Base-by-base conservation (phyloP, 2,329 filamentous ascomycete species). In the Xylaria hypoxylon region DNA sequence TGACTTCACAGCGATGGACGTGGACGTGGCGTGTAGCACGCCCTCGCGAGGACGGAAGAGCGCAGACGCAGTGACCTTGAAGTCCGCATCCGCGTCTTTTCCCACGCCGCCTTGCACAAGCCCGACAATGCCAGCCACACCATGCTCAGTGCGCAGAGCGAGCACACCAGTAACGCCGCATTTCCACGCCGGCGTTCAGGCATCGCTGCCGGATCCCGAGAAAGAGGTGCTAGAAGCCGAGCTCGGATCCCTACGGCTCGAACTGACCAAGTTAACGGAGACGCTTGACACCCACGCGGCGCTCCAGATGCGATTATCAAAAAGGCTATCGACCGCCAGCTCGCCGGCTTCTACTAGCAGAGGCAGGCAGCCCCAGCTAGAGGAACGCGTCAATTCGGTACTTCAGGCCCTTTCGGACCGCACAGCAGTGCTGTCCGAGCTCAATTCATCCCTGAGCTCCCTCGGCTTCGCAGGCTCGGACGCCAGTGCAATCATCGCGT, bases 41-140 rank as follows among this genome's bases (percentile, higher is more conserved):
- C 86, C 86, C 0, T 81, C 81, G 15, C 62, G 70, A 6, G 60
- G 69, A 15, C 65, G 74, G 1, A 77, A n/a, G 31, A 66, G 31
- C 31, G 24, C 48, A 13, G 26, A 35, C 1, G 31, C 42, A 40
- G 31, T 52, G 22, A n/a, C 50, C 11, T 28, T 60, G 5, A 64
- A 15, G 28, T 59, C 63, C 3, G 59, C 50, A n/a, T 62, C 66
- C 1, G 62, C 55, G 19, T 86, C 85, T 0, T 87, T 88, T 68
- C 83, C 83, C 4, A 86, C 85, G 0, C 86, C 86, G 0, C 86
- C 86, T 1, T 81, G 83, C 2, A 88, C 86, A 0, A 88, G 86
- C 69, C 65, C 75, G 2, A 69, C 69, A 3, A 58, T 70, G 4
- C 74, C 76, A 0, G 64, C 73, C 0, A 82, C 83, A 1, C 84